Percentiles rank a stretch among this genome's conserved stretches.
Evolutionary conservation across 2,329 filamentous ascomycete genomes (phyloP).

Genomic region (Cladosporium cucumerinum): DNA sequence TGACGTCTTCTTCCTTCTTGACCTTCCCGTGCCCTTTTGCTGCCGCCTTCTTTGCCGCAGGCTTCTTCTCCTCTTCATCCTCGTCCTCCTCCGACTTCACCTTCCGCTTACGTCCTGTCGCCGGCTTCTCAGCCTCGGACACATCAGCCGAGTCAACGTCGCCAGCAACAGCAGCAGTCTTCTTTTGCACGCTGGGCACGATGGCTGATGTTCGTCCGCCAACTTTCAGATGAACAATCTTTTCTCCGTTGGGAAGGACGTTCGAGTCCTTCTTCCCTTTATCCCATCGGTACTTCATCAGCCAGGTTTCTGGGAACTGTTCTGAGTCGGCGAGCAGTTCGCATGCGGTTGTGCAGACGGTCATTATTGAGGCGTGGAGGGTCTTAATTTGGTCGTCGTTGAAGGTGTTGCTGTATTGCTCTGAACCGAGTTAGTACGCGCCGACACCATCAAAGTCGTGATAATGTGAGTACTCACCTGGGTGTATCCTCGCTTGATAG

Average conservation of each 20-base stretch:
- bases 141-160: slow-evolving; percentile 36
- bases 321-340: slow-evolving; percentile 77
- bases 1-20: slow-evolving; percentile 16
- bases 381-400: slow-evolving; percentile 65
- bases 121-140: slow-evolving; percentile 24
- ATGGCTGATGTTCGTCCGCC: slow-evolving; percentile 89
- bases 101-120: slow-evolving; percentile 37
- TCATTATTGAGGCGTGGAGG: slow-evolving; percentile 69
- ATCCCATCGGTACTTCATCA: slow-evolving; percentile 60
- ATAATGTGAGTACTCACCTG: slow-evolving; percentile 35
- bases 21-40: background rate
- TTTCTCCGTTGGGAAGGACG: slow-evolving; percentile 76
- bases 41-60: slow-evolving; percentile 13
- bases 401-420: slow-evolving; percentile 87
- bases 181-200: slow-evolving; percentile 82
- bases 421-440: slow-evolving; percentile 33
- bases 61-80: slow-evolving; percentile 33
- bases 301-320: slow-evolving; percentile 79
- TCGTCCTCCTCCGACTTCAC: slow-evolving; percentile 21
- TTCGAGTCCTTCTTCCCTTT: slow-evolving; percentile 71
- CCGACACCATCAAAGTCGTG: accelerated
- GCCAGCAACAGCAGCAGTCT: slow-evolving; percentile 60
- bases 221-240: slow-evolving; percentile 81
- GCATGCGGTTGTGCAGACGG: slow-evolving; percentile 77
- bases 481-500: slow-evolving; percentile 84